Evolutionary conservation across 208 protist species (phyloP), one percentile per base, ranked within the genome.

Genomic region (Borovskyia barvae): DNA sequence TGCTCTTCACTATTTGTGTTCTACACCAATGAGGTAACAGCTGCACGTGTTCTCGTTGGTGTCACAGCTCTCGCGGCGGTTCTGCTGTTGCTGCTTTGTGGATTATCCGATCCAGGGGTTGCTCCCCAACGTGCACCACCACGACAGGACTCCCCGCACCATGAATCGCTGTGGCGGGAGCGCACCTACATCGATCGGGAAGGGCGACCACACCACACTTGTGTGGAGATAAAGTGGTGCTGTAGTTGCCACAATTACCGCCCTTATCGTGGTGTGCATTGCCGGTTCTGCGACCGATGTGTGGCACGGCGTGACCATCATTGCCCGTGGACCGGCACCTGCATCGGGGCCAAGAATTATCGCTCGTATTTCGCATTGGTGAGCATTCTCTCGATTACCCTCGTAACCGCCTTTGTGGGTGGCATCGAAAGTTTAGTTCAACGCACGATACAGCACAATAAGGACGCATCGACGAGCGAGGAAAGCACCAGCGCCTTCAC

Each of bases 271-370:
- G 82, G 72, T 1, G 75, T 87, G 19, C 93, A 97, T 66, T 97
- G 93, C 65, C 73, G 75, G n/a, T 86, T 72, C 57, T 97, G 93
- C 39, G 85, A 95, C 47, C 71, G 81, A 12, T 97, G 93, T 41
- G 80, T 97, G 7, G 36, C 60, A 3, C 81, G 90, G 6, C 72
- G 91, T n/a, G 93, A 97, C 61, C 93, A 97, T 62, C 93, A 97
- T 72, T 97, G 92, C 49, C 87, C 89, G 42, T 97, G 93, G 90
- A 90, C 85, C 0, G 93, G 93, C 5, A 92, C 77, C 15, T 96
- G 90, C 72, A 85, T 97, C 19, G 93, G 90, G 3, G 75, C 70
- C n/a, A 59, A 63, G 32, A 97, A 97, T 66, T 95, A 97, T 66
- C 54, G 54, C 6, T 77, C 60, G 17, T 97, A 92, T 65, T 87